Evolutionary conservation across 768 basidiomycete species (phyloP).

Genomic region (Amanita pallidorosea): DNA sequence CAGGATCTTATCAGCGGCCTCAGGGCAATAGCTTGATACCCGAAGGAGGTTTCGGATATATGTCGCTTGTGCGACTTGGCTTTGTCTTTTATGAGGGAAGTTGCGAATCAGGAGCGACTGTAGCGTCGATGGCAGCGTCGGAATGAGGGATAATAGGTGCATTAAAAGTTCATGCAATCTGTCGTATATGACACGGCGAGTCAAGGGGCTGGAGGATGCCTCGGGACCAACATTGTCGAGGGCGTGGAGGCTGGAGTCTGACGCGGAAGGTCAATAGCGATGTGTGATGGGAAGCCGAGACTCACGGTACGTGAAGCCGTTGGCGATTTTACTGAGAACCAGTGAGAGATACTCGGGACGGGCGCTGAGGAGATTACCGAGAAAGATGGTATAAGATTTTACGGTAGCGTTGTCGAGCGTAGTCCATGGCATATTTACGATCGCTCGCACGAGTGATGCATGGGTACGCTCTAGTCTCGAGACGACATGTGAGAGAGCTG

Average conservation of each 20-base stretch:
- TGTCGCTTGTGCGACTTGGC: slow-evolving; percentile 65
- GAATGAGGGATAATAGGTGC: slow-evolving; percentile 82
- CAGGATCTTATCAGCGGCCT: slow-evolving; percentile 74
- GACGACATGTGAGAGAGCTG: slow-evolving; percentile 85
- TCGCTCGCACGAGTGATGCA: slow-evolving; percentile 70
- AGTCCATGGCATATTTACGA: slow-evolving; percentile 86
- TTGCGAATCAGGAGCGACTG: slow-evolving; percentile 74
- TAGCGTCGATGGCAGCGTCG: slow-evolving; percentile 81
- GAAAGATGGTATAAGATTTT: slow-evolving; percentile 79
- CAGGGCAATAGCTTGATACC: slow-evolving; percentile 80
- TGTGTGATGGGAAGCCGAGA: slow-evolving; percentile 11
- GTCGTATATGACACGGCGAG: slow-evolving; percentile 75
- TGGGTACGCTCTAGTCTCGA: slow-evolving; percentile 81
- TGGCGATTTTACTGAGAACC: slow-evolving; percentile 72
- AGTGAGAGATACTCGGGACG: slow-evolving; percentile 84
- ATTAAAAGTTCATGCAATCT: slow-evolving; percentile 79
- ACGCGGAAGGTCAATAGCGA: slow-evolving; percentile 4
- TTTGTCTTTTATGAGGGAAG: slow-evolving; percentile 93
- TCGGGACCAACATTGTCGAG: slow-evolving; percentile 49
- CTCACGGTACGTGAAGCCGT: slow-evolving; percentile 86
- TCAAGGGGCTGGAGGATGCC: slow-evolving; percentile 59
- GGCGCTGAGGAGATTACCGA: slow-evolving; percentile 86
- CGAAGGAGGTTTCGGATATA: slow-evolving; percentile 86
- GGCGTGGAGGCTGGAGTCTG: slow-evolving; percentile 66
- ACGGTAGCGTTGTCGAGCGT: slow-evolving; percentile 81